Evolutionary conservation across 148 eudicot species (phyloP).

Genomic region (Cornus controversa): DNA sequence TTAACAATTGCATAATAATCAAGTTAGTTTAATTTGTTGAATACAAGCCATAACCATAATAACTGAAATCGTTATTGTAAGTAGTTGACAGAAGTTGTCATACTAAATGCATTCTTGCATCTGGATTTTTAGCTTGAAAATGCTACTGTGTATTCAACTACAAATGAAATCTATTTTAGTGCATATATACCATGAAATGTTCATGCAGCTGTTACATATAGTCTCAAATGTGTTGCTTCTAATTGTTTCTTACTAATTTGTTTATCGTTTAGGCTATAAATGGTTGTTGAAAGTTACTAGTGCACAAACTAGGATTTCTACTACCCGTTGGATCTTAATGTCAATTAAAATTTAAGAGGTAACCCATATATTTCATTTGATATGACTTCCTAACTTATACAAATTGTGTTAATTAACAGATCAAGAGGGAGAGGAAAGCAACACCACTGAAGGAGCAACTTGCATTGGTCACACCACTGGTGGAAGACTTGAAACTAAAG

Average conservation of each 20-base stretch:
- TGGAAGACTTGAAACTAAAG: constrained; percentile 48
- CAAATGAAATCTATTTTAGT: no score
- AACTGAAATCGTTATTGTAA: no score
- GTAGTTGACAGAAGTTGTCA: no score
- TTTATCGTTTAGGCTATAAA: not conserved
- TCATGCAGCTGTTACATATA: not conserved
- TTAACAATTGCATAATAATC: no score
- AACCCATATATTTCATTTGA: not conserved
- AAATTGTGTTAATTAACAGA: constrained; percentile 24
- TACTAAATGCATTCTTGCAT: no score
- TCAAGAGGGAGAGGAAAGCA: constrained; percentile 36
- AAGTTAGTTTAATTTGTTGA: no score
- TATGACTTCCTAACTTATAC: not conserved
- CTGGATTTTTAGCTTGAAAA: no score
- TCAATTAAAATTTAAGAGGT: not conserved
- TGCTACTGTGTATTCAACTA: no score
- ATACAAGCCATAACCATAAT: no score
- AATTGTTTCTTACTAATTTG: no score
- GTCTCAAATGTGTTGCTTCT: not conserved
- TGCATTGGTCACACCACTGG: constrained; percentile 47
- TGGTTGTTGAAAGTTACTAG: not conserved
- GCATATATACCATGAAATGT: no score
- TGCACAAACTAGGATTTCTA: no score
- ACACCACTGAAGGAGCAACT: constrained; percentile 56
- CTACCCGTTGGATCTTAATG: not conserved